Conservation (phyloP, 2,329 filamentous ascomycete genomes). For the Neofusicoccum umdonicola region DNA sequence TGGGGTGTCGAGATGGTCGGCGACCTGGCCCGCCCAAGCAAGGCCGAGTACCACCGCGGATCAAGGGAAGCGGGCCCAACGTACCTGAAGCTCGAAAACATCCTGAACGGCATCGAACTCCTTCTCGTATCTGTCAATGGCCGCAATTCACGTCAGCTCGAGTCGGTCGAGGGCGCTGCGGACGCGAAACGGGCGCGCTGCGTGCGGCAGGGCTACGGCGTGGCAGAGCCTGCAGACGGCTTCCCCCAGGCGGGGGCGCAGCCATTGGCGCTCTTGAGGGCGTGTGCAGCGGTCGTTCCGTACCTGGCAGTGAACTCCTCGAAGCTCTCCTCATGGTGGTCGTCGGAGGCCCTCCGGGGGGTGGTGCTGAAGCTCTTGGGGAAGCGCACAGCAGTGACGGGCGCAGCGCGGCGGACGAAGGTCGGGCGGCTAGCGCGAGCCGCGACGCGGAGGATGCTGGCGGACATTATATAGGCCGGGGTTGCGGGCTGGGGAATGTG, state of each 20-base stretch:
- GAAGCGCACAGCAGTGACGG: slow-evolving; percentile 33
- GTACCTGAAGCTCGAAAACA: slow-evolving; percentile 99
- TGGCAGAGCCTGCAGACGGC: slow-evolving; percentile 12
- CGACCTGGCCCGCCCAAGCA: slow-evolving; percentile 3
- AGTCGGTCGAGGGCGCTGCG: neutral
- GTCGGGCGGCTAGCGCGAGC: slow-evolving; percentile 58
- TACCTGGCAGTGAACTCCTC: slow-evolving; percentile 99
- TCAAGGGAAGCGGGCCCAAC: slow-evolving; percentile 28
- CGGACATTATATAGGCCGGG: slow-evolving; percentile 55
- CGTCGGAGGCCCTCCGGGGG: slow-evolving; percentile 38
- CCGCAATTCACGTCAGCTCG: slow-evolving; percentile 22
- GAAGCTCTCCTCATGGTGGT: slow-evolving; percentile 92
- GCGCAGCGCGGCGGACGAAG: slow-evolving; percentile 56
- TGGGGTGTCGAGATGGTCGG: neutral
- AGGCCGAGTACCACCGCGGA: slow-evolving; percentile 3
- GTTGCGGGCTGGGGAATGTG: slow-evolving; percentile 15
- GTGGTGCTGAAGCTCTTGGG: slow-evolving; percentile 50
- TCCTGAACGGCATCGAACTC: slow-evolving; percentile 97
- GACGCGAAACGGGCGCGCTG: neutral
- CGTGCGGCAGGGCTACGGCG: neutral
- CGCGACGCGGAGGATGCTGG: slow-evolving; percentile 68
- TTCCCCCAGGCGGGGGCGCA: neutral
- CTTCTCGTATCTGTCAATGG: slow-evolving; percentile 83
- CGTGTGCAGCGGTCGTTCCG: slow-evolving; percentile 26
- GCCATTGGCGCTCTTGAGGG: slow-evolving; percentile 8